A percentile compares a stretch with the other conserved stretches of the same genome.
Evolutionary conservation across 2,329 filamentous ascomycete genomes (phyloP).

Genomic region (Fusarium sp.): DNA sequence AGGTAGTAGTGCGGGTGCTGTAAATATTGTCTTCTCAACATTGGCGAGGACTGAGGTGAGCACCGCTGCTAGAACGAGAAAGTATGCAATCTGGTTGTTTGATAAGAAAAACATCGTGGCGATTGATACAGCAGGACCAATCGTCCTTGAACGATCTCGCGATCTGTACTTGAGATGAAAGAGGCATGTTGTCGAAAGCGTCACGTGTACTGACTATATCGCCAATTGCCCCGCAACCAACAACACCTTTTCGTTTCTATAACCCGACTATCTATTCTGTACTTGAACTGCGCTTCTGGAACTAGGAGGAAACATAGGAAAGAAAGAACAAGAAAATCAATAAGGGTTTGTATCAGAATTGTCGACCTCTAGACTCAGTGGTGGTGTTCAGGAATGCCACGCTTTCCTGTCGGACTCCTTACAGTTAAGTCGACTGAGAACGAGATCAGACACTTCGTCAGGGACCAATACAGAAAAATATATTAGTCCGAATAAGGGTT

Average conservation of each 20-base stretch:
- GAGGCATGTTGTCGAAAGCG: slow-evolving; percentile 6
- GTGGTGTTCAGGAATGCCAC: too few species aligned
- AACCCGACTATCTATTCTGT: not conserved
- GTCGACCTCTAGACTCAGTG: not conserved
- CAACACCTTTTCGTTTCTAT: not conserved
- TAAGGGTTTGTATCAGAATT: not conserved
- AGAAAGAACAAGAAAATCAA: too few species aligned
- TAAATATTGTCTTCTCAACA: slow-evolving; percentile 91
- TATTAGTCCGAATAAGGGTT: not conserved
- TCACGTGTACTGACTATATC: slow-evolving; percentile 19
- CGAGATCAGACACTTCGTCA: not conserved
- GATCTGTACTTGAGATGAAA: not conserved
- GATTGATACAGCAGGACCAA: not conserved
- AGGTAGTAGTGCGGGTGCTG: slow-evolving; percentile 71
- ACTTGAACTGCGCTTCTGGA: not conserved
- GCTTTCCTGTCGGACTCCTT: not conserved
- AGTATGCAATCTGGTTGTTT: not conserved
- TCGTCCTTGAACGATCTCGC: not conserved
- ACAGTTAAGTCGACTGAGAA: not conserved
- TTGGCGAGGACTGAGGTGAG: slow-evolving; percentile 67
- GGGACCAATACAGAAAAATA: not conserved
- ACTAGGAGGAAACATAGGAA: not conserved
- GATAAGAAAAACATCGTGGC: slow-evolving; percentile 20
- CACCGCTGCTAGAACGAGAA: slow-evolving; percentile 29
- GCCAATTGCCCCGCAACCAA: slow-evolving; percentile 15